A percentile compares a stretch with the other conserved stretches of the same genome.
phyloP scores from a whole-genome alignment of 179 eudicot species.

The Camellia oleifera region DNA sequence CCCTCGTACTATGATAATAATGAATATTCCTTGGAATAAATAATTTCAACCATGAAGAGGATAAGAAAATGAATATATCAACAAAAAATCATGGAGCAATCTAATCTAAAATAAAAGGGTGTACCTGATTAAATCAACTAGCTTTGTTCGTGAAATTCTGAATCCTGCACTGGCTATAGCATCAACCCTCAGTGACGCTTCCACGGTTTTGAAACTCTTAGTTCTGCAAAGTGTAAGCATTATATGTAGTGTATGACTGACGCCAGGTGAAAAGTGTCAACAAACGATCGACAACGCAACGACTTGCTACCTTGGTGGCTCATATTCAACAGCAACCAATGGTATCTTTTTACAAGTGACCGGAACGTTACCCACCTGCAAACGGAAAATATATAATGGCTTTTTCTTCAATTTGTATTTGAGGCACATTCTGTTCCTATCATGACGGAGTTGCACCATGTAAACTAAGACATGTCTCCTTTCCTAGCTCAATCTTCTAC shows the following conservation, averaged over 20 bases:
- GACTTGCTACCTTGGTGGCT: conserved; percentile 67
- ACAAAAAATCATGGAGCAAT: neutral
- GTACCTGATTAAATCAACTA: conserved; percentile 80
- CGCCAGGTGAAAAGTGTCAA: conserved; percentile 1
- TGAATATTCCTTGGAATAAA: neutral
- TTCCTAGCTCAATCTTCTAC: neutral
- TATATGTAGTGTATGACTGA: conserved; percentile 1
- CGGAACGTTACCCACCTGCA: conserved; percentile 83
- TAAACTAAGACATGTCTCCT: neutral
- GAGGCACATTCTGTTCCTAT: neutral
- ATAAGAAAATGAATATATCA: neutral
- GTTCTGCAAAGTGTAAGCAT: conserved; percentile 44
- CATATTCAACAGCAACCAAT: conserved; percentile 71
- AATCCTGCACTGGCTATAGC: conserved; percentile 95
- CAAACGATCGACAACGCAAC: neutral
- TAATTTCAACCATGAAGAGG: neutral
- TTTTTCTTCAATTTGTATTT: neutral
- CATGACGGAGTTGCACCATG: neutral
- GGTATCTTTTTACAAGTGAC: conserved; percentile 77
- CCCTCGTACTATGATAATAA: neutral
- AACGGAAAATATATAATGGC: conserved; percentile 11
- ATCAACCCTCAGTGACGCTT: conserved; percentile 85
- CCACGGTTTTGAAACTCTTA: conserved; percentile 71
- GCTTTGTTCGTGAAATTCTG: conserved; percentile 85
- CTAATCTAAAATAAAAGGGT: neutral